phyloP scores from a whole-genome alignment of 139 green algal genomes.

The Chlorella sp. region DNA sequence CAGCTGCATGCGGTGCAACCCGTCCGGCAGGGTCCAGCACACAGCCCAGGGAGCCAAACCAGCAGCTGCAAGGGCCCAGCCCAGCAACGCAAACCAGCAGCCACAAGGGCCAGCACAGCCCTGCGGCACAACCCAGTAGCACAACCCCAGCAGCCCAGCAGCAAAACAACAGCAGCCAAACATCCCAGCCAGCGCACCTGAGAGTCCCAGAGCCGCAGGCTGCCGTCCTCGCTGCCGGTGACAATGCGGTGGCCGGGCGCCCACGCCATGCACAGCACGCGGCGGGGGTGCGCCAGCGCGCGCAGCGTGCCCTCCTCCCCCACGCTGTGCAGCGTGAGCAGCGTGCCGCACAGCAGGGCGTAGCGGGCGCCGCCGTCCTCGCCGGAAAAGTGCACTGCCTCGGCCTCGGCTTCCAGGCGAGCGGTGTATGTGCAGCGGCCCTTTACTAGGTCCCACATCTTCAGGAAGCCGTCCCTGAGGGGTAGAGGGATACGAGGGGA shows the following conservation, averaged over 20 bases:
- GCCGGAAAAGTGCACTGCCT: conserved; percentile 52
- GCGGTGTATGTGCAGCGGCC: conserved; percentile 68
- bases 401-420: conserved; percentile 59
- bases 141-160: neutral
- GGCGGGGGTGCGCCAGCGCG: conserved; percentile 37
- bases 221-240: conserved; percentile 52
- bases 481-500: neutral
- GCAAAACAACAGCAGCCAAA: neutral
- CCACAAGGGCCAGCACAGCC: too few species aligned
- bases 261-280: conserved; percentile 46
- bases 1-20: neutral
- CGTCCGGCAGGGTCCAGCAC: neutral
- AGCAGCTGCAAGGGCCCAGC: too few species aligned
- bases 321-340: conserved; percentile 53
- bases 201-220: conserved; percentile 61
- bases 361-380: conserved; percentile 53
- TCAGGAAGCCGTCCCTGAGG: conserved; percentile 66
- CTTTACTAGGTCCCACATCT: conserved; percentile 88
- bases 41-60: neutral
- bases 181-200: neutral
- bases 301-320: conserved; percentile 17
- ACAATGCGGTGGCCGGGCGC: conserved; percentile 19
- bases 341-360: conserved; percentile 50
- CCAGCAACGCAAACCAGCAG: too few species aligned
- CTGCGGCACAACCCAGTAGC: neutral